Evolutionary conservation across 306 rosid genomes (phyloP).

Genomic region (Herpetospermum pedunculosum): DNA sequence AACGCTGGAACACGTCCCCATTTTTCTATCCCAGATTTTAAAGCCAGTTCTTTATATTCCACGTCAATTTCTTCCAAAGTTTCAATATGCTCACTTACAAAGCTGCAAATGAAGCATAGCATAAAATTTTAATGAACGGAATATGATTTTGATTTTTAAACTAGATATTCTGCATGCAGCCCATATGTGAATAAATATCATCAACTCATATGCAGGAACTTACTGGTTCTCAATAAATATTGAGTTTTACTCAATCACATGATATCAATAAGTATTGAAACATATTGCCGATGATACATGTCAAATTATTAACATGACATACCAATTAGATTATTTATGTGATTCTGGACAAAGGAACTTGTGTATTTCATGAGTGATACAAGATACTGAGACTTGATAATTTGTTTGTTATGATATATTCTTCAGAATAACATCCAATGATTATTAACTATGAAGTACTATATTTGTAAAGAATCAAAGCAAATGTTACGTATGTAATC

Average conservation of each 20-base stretch:
- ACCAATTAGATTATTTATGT: background rate
- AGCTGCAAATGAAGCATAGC: conserved; percentile 49
- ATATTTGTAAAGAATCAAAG: background rate
- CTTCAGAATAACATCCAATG: background rate
- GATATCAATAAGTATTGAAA: background rate
- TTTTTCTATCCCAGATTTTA: conserved; percentile 71
- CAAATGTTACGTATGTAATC: background rate
- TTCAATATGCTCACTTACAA: conserved; percentile 98
- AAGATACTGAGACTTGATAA: background rate
- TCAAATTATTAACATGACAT: background rate
- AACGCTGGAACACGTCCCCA: conserved; percentile 99
- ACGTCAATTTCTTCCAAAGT: conserved; percentile 97
- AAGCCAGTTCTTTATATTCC: conserved; percentile 90
- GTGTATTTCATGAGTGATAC: background rate
- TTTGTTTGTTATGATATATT: background rate
- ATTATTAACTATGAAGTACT: background rate
- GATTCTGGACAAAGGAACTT: background rate
- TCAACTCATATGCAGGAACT: background rate
- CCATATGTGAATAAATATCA: background rate
- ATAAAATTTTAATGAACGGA: background rate
- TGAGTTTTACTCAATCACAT: background rate
- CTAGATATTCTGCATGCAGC: background rate
- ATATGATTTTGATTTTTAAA: background rate
- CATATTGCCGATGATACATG: background rate
- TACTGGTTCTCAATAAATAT: background rate